Evolutionary conservation across 169 alveolate species (phyloP).

Genomic region (Plasmodium inui): DNA sequence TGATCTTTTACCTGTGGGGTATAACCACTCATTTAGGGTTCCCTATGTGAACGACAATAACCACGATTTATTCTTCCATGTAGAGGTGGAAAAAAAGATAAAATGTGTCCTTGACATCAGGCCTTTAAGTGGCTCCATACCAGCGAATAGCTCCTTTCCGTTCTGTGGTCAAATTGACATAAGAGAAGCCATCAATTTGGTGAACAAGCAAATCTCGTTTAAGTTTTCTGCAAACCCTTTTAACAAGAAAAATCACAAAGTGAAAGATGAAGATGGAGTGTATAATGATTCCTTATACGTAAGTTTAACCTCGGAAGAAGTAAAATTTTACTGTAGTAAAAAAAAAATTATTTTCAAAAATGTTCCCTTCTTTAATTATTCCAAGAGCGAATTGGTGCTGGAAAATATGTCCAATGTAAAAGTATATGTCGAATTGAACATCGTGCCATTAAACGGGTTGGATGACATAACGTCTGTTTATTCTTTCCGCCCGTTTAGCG

Average conservation of each 20-base stretch:
- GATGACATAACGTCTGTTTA: slow-evolving; percentile 69
- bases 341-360: slow-evolving; percentile 63
- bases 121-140: slow-evolving; percentile 37
- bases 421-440: slow-evolving; percentile 27
- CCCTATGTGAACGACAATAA: slow-evolving; percentile 44
- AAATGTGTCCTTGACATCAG: slow-evolving; percentile 25
- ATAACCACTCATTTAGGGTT: slow-evolving; percentile 35
- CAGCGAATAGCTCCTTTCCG: slow-evolving; percentile 36
- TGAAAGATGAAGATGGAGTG: slow-evolving; percentile 1
- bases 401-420: slow-evolving; percentile 57
- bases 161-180: slow-evolving; percentile 26
- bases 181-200: slow-evolving; percentile 45
- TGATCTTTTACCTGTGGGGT: slow-evolving; percentile 62
- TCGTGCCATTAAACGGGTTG: slow-evolving; percentile 20
- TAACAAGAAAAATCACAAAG: slow-evolving; percentile 32
- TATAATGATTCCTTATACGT: slow-evolving; percentile 44
- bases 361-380: slow-evolving; percentile 65
- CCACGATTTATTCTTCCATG: slow-evolving; percentile 41
- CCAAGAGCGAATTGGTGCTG: slow-evolving; percentile 30
- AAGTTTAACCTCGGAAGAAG: slow-evolving; percentile 67
- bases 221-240: slow-evolving; percentile 27
- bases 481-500: slow-evolving; percentile 45
- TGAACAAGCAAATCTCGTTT: slow-evolving; percentile 26
- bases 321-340: slow-evolving; percentile 56
- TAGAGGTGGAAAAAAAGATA: slow-evolving; percentile 64